A percentile compares a stretch with the other conserved stretches of the same genome.
Conservation (phyloP, 164 flowering plant species). For the Akebia trifoliata region DNA sequence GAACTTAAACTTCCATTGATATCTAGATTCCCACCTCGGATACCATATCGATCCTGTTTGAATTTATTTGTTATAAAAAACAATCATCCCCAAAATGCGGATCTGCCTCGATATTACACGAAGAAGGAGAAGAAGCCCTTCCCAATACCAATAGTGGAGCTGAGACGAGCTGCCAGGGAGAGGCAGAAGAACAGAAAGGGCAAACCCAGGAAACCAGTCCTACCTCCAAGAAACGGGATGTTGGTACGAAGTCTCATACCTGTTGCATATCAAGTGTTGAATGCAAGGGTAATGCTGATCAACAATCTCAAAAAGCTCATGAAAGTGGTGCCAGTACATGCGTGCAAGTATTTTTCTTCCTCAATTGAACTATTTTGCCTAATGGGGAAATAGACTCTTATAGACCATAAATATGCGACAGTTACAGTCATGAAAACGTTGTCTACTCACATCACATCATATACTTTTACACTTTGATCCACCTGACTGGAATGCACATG, state of each 20-base stretch:
- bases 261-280: slow-evolving; percentile 66
- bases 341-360: slow-evolving; percentile 68
- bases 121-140: slow-evolving; percentile 89
- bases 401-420: too few species aligned
- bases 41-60: slow-evolving; percentile 15
- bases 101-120: slow-evolving; percentile 69
- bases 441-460: too few species aligned
- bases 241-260: slow-evolving; percentile 70
- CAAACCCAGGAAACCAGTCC: slow-evolving; percentile 47
- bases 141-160: slow-evolving; percentile 75
- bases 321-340: slow-evolving; percentile 83
- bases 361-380: background rate
- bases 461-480: too few species aligned
- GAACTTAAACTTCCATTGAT: slow-evolving; percentile 25
- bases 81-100: slow-evolving; percentile 77
- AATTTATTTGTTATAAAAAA: slow-evolving; percentile 29
- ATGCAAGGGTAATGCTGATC: slow-evolving; percentile 68
- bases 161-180: slow-evolving; percentile 86
- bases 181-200: slow-evolving; percentile 61
- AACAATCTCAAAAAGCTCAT: slow-evolving; percentile 85
- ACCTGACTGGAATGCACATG: too few species aligned
- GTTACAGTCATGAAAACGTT: too few species aligned
- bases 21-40: slow-evolving; percentile 22
- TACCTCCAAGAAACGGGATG: slow-evolving; percentile 84
- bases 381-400: background rate